A percentile compares a stretch with the other conserved stretches of the same genome.
Conservation (phyloP, 257 asterid species). For the Solanum etuberosum region DNA sequence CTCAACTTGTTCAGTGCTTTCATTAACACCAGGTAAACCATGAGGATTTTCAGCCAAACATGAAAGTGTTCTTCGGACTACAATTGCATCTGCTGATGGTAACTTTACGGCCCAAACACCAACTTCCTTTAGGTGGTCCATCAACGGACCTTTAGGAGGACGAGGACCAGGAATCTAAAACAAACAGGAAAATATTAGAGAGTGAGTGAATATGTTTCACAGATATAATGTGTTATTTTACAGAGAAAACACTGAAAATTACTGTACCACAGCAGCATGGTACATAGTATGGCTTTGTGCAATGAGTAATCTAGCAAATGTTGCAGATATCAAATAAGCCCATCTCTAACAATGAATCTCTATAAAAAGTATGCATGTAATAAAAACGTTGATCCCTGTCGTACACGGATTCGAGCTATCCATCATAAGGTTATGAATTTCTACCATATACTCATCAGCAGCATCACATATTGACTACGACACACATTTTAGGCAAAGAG, state of each 20-base stretch:
- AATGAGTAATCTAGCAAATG: neutral
- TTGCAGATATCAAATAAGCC: neutral
- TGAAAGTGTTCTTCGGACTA: constrained; percentile 58
- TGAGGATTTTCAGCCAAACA: constrained; percentile 43
- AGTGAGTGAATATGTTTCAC: neutral
- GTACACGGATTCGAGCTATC: neutral
- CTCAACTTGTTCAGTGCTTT: constrained; percentile 26
- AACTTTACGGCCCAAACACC: constrained; percentile 68
- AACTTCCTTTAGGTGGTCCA: constrained; percentile 57
- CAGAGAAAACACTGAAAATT: neutral
- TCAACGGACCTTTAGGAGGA: constrained; percentile 43
- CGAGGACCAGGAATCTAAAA: constrained; percentile 74
- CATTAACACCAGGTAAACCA: constrained; percentile 59
- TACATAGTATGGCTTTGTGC: neutral
- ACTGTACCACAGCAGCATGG: neutral
- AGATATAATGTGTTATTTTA: neutral
- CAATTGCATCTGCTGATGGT: constrained; percentile 78
- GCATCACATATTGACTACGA: neutral
- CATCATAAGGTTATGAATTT: neutral
- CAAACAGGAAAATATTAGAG: neutral
- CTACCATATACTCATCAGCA: neutral
- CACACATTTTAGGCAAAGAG: neutral
- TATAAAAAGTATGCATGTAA: neutral
- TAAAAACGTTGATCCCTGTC: neutral
- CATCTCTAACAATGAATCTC: neutral